These are phyloP conservation scores for Termitomyces sp. DNA, from an alignment of 768 basidiomycete species.

Conservation along the genomic window DNA sequence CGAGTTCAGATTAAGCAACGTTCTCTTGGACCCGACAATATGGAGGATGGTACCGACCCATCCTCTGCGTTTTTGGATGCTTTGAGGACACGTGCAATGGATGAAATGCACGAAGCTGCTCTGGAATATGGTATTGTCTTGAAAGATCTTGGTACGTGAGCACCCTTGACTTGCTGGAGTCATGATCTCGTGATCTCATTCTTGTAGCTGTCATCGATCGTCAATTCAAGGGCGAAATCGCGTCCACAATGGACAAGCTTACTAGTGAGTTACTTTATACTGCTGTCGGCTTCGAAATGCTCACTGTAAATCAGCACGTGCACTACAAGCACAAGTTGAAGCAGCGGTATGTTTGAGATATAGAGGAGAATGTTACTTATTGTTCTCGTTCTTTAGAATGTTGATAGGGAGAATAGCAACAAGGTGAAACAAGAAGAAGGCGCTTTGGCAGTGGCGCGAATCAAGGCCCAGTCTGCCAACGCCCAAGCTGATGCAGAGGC, in stretches of 20 bases:
- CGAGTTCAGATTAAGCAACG: slow-evolving; percentile 67
- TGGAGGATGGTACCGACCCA: slow-evolving; percentile 67
- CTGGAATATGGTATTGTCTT: slow-evolving; percentile 81
- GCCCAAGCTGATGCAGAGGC: slow-evolving; percentile 76
- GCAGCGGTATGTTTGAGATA: slow-evolving; percentile 54
- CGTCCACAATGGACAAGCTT: slow-evolving; percentile 79
- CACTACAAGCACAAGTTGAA: slow-evolving; percentile 84
- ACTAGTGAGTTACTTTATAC: slow-evolving; percentile 35
- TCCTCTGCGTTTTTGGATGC: slow-evolving; percentile 82
- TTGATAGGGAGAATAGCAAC: slow-evolving; percentile 85
- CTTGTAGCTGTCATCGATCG: slow-evolving; percentile 77
- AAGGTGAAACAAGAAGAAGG: slow-evolving; percentile 86
- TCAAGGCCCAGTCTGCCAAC: slow-evolving; percentile 64
- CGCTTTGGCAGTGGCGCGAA: slow-evolving; percentile 68
- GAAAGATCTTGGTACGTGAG: slow-evolving; percentile 64
- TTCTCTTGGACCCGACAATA: slow-evolving; percentile 69
- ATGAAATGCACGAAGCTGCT: slow-evolving; percentile 79
- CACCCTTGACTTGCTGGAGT: background rate
- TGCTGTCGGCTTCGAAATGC: background rate
- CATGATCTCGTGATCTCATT: background rate
- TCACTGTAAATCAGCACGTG: slow-evolving; percentile 47
- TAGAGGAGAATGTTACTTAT: background rate
- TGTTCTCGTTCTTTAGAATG: slow-evolving; percentile 46
- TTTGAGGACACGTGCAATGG: slow-evolving; percentile 79
- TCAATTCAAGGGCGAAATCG: slow-evolving; percentile 88